Percentiles rank a stretch among this genome's conserved stretches.
Evolutionary conservation across 352 stramenopile genomes (phyloP).

Genomic region (Phytophthora rubi): DNA sequence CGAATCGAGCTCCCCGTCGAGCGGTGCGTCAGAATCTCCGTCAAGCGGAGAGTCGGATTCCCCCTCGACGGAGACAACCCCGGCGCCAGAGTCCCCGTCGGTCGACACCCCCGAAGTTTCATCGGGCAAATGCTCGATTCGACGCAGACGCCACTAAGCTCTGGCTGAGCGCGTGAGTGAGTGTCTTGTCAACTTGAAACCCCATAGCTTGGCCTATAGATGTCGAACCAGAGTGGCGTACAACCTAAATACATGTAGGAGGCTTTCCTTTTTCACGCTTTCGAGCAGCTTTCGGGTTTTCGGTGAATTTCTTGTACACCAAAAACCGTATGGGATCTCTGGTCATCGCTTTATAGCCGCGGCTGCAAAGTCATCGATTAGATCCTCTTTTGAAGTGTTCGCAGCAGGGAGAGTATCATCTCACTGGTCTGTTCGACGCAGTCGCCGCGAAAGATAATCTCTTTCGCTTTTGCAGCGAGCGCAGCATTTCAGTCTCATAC

Average conservation of each 20-base stretch:
- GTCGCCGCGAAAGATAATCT: slow-evolving; percentile 1
- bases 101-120: slow-evolving; percentile 17
- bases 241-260: slow-evolving; percentile 9
- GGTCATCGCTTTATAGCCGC: background rate
- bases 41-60: slow-evolving; percentile 1
- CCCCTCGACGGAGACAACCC: slow-evolving; percentile 11
- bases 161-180: background rate
- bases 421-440: background rate
- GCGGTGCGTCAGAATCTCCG: background rate
- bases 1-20: slow-evolving; percentile 12
- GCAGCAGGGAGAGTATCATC: slow-evolving; percentile 5
- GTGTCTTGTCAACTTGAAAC: slow-evolving; percentile 12
- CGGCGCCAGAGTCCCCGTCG: slow-evolving; percentile 17
- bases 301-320: slow-evolving; percentile 3
- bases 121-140: slow-evolving; percentile 26
- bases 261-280: slow-evolving; percentile 1
- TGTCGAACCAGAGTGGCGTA: slow-evolving; percentile 16
- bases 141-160: slow-evolving; percentile 27
- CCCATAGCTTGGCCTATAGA: background rate
- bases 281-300: background rate
- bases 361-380: slow-evolving; percentile 20
- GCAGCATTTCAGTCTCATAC: slow-evolving; percentile 1
- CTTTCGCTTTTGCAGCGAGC: slow-evolving; percentile 19
- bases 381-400: slow-evolving; percentile 21
- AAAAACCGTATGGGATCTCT: background rate